Conservation (phyloP, 2,329 filamentous ascomycete genomes). For the Trichophyton benhamiae region DNA sequence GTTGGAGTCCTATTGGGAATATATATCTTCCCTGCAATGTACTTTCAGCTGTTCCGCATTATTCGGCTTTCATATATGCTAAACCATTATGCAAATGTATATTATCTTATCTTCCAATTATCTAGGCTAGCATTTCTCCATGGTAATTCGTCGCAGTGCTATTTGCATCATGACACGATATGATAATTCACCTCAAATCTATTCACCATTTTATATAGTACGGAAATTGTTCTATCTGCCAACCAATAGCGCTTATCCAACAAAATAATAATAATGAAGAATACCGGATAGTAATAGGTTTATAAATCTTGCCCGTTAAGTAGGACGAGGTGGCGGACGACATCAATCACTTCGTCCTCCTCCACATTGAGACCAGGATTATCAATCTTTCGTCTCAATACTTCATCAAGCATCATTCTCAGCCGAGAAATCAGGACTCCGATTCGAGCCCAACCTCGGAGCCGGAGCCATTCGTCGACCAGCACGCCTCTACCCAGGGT, state of each 20-base stretch:
- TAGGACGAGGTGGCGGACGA: slow-evolving; percentile 72
- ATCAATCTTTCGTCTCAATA: slow-evolving; percentile 70
- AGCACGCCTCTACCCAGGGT: slow-evolving; percentile 75
- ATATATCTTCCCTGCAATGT: neutral
- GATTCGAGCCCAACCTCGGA: slow-evolving; percentile 88
- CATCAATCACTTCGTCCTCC: slow-evolving; percentile 48
- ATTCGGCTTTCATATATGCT: neutral
- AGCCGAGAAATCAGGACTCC: slow-evolving; percentile 77
- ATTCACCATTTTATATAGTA: neutral
- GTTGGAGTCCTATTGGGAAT: neutral
- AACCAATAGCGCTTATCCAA: neutral
- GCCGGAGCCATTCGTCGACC: slow-evolving; percentile 77
- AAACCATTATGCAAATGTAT: slow-evolving; percentile 1
- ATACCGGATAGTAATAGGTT: too few relatives aligned
- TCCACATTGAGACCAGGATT: slow-evolving; percentile 51
- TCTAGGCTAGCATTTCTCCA: neutral
- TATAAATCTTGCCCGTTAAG: slow-evolving; percentile 68
- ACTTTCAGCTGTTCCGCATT: neutral
- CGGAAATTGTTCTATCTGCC: neutral
- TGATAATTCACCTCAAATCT: neutral
- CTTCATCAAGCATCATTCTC: slow-evolving; percentile 72
- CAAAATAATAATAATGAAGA: neutral
- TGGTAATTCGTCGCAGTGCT: too few relatives aligned
- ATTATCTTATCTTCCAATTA: neutral
- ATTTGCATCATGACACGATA: neutral